Base-by-base conservation (phyloP, 371 early-diverging fungal genomes). In the Dentiscutata heterogama region DNA sequence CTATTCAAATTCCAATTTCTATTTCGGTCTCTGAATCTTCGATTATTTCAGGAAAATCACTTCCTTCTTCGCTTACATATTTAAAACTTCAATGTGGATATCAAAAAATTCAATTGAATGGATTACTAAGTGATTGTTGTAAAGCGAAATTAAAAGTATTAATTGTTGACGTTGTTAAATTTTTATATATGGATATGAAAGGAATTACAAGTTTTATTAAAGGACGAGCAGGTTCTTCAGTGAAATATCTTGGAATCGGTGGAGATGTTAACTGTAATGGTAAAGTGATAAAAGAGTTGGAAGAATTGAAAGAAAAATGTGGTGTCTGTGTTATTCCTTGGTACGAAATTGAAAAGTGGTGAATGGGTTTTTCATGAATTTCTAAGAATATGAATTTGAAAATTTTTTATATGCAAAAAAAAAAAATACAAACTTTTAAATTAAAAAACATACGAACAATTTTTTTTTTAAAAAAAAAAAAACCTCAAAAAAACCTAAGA, bases 61-160 rank as follows among this genome's bases (percentile, higher is more conserved):
- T 61, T 22, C 61, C 61, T 22, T 11, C 61, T 11, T 22, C n/a
- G 14, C 25, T 61, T 8, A 25, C n/a, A 61, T 61, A 61, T 61
- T 61, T 61, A 61, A 61, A 25, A 61, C 25, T 61, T 22, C n/a
- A 61, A 61, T 61, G 61, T 61, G 61, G 61, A 10, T 61, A 18
- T 18, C 13, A 20, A n/a, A n/a, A 20, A 8, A 22, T 61, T n/a
- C 22, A 61, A 61, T 61, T 61, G 25, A 25, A 61, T 61, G 61
- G 61, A 22, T 61, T 61, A 61, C 25, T 61, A 61, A 61, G 25
- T 61, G 61, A 61, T 61, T 58, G 60, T 58, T n/a, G 61, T 22
- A 25, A 61, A 7, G 27, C 61, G 0, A 61, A 61, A 61, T 61
- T 61, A 22, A 61, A 61, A 61, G 61, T 61, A 10, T 61, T 61